Conservation (phyloP, 192 early-diverging fungal species). For the Pilobolus umbonatus region DNA sequence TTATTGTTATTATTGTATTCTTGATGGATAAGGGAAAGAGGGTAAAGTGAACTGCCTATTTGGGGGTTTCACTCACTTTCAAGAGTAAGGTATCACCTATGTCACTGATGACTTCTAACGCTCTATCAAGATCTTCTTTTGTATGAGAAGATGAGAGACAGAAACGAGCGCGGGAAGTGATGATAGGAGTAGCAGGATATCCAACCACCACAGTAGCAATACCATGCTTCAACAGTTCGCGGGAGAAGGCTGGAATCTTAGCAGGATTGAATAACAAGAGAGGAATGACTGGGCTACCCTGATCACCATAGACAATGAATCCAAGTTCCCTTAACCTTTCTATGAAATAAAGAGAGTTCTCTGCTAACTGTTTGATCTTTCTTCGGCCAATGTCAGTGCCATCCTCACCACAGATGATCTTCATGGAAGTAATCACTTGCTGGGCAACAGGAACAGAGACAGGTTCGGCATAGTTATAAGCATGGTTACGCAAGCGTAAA, state of each 20-base stretch:
- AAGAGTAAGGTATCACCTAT: slow-evolving; percentile 74
- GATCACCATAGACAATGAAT: slow-evolving; percentile 89
- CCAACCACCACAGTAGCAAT: slow-evolving; percentile 95
- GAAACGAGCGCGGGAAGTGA: slow-evolving; percentile 88
- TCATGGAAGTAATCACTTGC: slow-evolving; percentile 86
- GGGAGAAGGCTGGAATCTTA: slow-evolving; percentile 92
- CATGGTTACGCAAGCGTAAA: slow-evolving; percentile 72
- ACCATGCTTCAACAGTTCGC: slow-evolving; percentile 79
- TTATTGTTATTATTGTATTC: no score
- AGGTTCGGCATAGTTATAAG: slow-evolving; percentile 86
- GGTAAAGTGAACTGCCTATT: no score
- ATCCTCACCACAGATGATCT: slow-evolving; percentile 88
- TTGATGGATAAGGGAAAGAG: no score
- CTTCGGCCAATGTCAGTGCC: slow-evolving; percentile 76
- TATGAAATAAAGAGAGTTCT: slow-evolving; percentile 83
- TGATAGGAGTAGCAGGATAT: slow-evolving; percentile 94
- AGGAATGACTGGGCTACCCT: slow-evolving; percentile 87
- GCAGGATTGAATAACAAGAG: slow-evolving; percentile 90
- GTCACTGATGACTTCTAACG: slow-evolving; percentile 64
- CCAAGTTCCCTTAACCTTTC: slow-evolving; percentile 79
- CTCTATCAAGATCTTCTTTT: slow-evolving; percentile 72
- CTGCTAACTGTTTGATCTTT: slow-evolving; percentile 79
- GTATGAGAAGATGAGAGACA: slow-evolving; percentile 83
- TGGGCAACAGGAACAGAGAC: slow-evolving; percentile 81
- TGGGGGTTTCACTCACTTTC: slow-evolving; percentile 39